Percentiles rank a stretch among this genome's conserved stretches.
Evolutionary conservation across 83 land plant species (phyloP).

Genomic region (Larix sibirica): DNA sequence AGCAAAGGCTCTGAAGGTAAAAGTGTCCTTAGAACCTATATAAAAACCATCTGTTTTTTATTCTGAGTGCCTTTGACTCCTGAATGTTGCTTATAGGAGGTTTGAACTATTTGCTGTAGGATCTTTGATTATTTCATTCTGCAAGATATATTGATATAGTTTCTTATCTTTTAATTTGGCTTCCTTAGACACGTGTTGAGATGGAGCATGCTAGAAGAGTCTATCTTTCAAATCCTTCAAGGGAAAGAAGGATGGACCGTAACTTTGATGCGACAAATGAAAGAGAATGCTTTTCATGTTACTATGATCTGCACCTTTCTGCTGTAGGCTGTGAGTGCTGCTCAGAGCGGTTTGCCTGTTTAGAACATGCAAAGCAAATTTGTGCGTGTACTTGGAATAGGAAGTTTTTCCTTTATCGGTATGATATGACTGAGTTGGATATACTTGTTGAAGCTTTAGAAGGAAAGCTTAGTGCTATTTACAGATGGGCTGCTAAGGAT

Average conservation of each 20-base stretch:
- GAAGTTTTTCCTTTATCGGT: constrained; percentile 63
- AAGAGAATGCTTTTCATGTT: constrained; percentile 77
- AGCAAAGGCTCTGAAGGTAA: constrained; percentile 70
- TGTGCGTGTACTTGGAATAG: constrained; percentile 66
- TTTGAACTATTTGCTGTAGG: not conserved
- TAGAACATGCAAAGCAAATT: constrained; percentile 68
- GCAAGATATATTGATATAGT: not conserved
- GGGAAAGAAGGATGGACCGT: constrained; percentile 49
- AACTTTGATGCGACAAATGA: constrained; percentile 61
- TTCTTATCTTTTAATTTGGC: constrained; percentile 4
- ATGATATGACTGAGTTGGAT: constrained; percentile 58
- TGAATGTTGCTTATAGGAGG: not conserved
- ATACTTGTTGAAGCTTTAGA: constrained; percentile 68
- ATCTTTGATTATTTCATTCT: not conserved
- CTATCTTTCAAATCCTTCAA: constrained; percentile 31
- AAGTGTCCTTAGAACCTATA: not conserved
- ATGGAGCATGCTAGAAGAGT: constrained; percentile 54
- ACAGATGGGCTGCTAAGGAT: constrained; percentile 47
- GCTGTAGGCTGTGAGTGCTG: constrained; percentile 84
- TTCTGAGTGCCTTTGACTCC: not conserved
- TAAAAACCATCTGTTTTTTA: not conserved
- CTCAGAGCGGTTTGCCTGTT: constrained; percentile 76
- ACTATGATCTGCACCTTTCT: constrained; percentile 88
- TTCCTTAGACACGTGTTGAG: constrained; percentile 62
- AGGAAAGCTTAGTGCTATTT: constrained; percentile 54